These are phyloP conservation scores for Nitzschia inconspicua DNA, from an alignment of 108 stramenopile species.

Conservation along the genomic window DNA sequence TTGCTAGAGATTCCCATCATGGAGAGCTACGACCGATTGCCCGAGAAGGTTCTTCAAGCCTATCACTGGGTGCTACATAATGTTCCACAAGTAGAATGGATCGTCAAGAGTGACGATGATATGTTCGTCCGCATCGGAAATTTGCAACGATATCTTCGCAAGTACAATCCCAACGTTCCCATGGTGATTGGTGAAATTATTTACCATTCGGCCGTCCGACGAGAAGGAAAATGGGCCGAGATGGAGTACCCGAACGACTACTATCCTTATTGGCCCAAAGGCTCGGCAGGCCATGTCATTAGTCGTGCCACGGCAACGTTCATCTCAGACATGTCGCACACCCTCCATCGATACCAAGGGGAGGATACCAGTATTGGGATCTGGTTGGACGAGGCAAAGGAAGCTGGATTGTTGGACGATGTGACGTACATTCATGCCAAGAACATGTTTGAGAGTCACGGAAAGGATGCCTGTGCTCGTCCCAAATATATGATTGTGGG, in stretches of 20 bases:
- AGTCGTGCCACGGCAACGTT: constrained; percentile 26
- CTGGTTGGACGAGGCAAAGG: constrained; percentile 34
- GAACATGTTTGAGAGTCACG: constrained; percentile 3
- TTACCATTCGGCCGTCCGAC: constrained; percentile 10
- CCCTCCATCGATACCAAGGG: constrained; percentile 43
- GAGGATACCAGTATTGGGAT: constrained; percentile 51
- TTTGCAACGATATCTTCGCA: constrained; percentile 14
- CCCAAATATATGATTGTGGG: constrained; percentile 4
- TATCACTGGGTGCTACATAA: constrained; percentile 27
- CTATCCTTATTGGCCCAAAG: constrained; percentile 46
- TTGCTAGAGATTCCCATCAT: constrained; percentile 27
- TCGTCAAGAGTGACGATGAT: constrained; percentile 55
- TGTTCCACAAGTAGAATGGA: constrained; percentile 30
- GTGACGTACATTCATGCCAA: constrained; percentile 16
- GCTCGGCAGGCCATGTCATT: constrained; percentile 36
- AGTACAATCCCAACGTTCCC: constrained; percentile 29
- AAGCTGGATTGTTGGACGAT: background rate
- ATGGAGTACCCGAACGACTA: background rate
- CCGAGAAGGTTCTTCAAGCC: constrained; percentile 32
- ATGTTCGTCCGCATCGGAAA: constrained; percentile 20
- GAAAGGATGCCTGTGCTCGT: background rate
- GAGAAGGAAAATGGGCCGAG: constrained; percentile 38
- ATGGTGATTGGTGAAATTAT: constrained; percentile 42
- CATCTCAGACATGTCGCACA: constrained; percentile 12
- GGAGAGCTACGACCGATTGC: constrained; percentile 31